Evolutionary conservation across 2,329 filamentous ascomycete species (phyloP).

Genomic region (Apiospora hydei): DNA sequence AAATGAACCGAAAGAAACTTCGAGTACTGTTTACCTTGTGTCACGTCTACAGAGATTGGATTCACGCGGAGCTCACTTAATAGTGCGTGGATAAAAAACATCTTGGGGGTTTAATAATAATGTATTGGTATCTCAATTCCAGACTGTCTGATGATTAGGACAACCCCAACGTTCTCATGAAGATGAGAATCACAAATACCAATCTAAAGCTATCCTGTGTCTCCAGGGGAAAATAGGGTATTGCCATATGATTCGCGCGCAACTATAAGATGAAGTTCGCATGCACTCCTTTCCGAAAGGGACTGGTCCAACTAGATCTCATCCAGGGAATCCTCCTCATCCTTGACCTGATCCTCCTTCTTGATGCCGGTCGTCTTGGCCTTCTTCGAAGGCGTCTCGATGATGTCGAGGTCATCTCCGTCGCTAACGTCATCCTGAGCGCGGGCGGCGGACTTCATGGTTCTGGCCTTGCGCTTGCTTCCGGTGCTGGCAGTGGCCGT

Average conservation of each 20-base stretch:
- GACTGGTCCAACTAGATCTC: neutral
- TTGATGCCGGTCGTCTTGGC: neutral
- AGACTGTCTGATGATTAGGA: neutral
- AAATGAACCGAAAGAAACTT: neutral
- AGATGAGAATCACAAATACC: neutral
- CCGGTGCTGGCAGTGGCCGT: constrained; percentile 40
- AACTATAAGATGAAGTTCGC: neutral
- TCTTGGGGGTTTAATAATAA: neutral
- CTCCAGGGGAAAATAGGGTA: neutral
- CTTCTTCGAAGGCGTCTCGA: neutral
- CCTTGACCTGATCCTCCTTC: neutral
- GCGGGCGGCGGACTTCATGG: neutral
- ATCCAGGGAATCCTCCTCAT: neutral
- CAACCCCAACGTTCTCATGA: neutral
- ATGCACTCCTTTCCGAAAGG: neutral
- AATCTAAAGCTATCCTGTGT: neutral
- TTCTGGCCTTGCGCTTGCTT: constrained; percentile 26
- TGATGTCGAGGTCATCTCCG: neutral
- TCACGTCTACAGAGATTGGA: neutral
- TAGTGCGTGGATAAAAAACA: neutral
- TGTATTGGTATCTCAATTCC: neutral
- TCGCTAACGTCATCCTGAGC: neutral
- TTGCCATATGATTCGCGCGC: neutral
- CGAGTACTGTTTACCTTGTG: neutral
- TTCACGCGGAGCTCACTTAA: neutral